Conservation (phyloP, 2,329 filamentous ascomycete species). For the Ceratocystis papillata region DNA sequence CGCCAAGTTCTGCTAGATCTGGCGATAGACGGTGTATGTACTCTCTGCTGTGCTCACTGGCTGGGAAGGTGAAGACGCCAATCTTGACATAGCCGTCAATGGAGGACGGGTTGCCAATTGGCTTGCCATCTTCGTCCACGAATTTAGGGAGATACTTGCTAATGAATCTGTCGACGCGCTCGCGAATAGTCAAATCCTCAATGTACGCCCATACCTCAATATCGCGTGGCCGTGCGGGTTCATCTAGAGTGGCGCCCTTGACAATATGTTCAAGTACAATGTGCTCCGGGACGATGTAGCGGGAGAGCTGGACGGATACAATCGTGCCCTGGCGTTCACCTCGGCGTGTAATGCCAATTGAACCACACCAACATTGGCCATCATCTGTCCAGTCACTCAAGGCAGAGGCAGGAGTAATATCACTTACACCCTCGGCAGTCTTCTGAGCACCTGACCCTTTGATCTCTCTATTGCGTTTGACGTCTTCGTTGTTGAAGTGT, state of each 20-base stretch:
- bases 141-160: conserved; percentile 34
- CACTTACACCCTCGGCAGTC: neutral
- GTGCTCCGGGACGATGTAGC: conserved; percentile 53
- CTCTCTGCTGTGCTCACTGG: conserved; percentile 36
- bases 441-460: conserved; percentile 20
- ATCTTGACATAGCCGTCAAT: conserved; percentile 44
- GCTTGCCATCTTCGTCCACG: conserved; percentile 25
- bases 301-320: conserved; percentile 52
- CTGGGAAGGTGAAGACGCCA: conserved; percentile 45
- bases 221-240: conserved; percentile 51
- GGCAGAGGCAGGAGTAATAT: conserved; percentile 41
- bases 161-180: conserved; percentile 37
- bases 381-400: conserved; percentile 62
- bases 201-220: conserved; percentile 61
- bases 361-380: conserved; percentile 81
- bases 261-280: conserved; percentile 64
- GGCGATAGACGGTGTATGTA: conserved; percentile 45
- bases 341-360: conserved; percentile 32
- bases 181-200: conserved; percentile 36
- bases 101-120: conserved; percentile 26
- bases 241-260: conserved; percentile 49
- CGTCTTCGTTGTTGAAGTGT: conserved; percentile 33
- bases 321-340: conserved; percentile 45
- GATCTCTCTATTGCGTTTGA: conserved; percentile 13
- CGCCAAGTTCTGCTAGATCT: conserved; percentile 39